phyloP scores from a whole-genome alignment of 2,329 filamentous ascomycete species.

The Hawksworthiomyces lignivorus region DNA sequence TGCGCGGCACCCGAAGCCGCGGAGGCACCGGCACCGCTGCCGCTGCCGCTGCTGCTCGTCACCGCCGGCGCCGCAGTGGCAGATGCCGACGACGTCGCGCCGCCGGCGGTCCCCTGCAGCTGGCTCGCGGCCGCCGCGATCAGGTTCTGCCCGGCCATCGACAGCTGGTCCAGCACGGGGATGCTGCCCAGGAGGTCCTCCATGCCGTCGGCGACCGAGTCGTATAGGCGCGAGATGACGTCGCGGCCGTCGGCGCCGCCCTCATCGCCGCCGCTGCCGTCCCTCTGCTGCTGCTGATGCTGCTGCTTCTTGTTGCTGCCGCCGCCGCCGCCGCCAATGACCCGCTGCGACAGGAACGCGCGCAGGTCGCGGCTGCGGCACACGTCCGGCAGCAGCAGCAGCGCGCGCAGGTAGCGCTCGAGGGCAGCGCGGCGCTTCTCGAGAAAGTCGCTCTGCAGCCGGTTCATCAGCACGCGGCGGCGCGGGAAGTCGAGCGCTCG shows the following conservation, averaged over 20 bases:
- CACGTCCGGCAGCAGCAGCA: conserved; percentile 82
- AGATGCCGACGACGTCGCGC: neutral
- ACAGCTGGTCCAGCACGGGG: conserved; percentile 88
- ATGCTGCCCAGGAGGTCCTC: conserved; percentile 97
- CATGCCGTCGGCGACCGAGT: conserved; percentile 95
- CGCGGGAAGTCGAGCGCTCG: conserved; percentile 86
- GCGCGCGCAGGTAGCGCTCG: conserved; percentile 74
- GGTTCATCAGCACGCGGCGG: conserved; percentile 89
- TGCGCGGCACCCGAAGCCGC: neutral
- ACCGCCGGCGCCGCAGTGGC: neutral
- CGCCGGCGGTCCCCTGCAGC: conserved; percentile 42
- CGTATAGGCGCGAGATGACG: conserved; percentile 90
- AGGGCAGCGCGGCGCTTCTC: conserved; percentile 78
- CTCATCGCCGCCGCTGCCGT: conserved; percentile 37
- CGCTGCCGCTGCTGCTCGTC: too few species aligned
- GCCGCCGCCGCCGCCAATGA: conserved; percentile 36
- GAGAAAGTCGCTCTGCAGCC: conserved; percentile 90
- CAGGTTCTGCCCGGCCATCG: conserved; percentile 83
- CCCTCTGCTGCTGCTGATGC: conserved; percentile 22
- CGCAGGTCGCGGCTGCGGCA: conserved; percentile 89
- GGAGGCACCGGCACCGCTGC: too few species aligned
- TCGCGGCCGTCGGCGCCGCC: conserved; percentile 62
- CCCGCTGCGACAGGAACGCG: conserved; percentile 85
- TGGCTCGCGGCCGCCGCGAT: conserved; percentile 67
- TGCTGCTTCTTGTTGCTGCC: conserved; percentile 28